Base-by-base conservation (phyloP, 805 yeast genomes). In the Ogataea paradorogensis region DNA sequence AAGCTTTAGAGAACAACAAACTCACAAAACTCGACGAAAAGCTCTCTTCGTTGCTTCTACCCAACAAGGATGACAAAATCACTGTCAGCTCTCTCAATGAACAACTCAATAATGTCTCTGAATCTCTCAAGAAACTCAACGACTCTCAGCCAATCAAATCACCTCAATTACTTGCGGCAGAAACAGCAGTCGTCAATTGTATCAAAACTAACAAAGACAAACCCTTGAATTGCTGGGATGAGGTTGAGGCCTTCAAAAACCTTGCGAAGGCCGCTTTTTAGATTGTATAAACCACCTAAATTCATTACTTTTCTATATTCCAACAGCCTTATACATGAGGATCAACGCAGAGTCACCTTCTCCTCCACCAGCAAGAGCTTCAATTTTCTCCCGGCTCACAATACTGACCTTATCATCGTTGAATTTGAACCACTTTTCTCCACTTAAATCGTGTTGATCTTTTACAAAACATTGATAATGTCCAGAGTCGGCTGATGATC, bases 281-380 rank as follows among this genome's bases (percentile, higher is more conserved):
- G 14, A 32, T 41, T 32, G 25, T 38, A 38, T 35, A 39, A 1
- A 25, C 13, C 18, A 23, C 5, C 23, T 16, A 34, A 30, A 34
- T 26, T 25, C 38, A 34, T 34, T 34, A 25, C 34, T 27, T 26
- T 36, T 36, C 34, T 41, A 38, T 33, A 41, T 24, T 14, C 91
- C 95, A 48, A 83, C 76, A 6, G 88, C 95, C 59, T 82, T 83
- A 69, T 93, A 93, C 40, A 93, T 66, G 51, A 91, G 72, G 40
- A 93, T 82, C 62, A 93, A 75, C 2, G 99, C 99, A 55, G 93
- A 81, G 63, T 93, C 99, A 52, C 95, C 80, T 67, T 95, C 99
- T 42, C 98, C 97, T 42, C 99, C 99, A 30, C 99, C 99, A 5
- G 97, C 85, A 50, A 93, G 72, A 41, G 75, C 63, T 61, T 89